phyloP scores from a whole-genome alignment of 2,329 filamentous ascomycete genomes.

The Dothistroma pini region DNA sequence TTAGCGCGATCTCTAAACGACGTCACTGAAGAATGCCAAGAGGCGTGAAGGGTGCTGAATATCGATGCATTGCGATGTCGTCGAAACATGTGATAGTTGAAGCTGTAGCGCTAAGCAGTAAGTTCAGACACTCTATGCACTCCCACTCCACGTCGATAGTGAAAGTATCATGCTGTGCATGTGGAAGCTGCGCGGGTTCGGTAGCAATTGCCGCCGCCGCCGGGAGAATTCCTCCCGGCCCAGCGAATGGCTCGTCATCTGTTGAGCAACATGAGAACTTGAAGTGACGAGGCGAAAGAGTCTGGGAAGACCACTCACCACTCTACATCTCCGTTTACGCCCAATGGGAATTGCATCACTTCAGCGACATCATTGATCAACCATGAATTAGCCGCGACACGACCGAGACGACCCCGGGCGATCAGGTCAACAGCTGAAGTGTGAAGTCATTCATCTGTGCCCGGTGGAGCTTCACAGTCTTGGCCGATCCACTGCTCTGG shows the following conservation, averaged over 20 bases:
- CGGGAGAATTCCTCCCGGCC: background rate
- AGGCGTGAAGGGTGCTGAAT: background rate
- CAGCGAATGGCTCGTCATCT: background rate
- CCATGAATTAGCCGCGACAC: constrained; percentile 8
- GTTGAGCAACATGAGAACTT: background rate
- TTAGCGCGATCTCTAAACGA: background rate
- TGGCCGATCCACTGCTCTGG: background rate
- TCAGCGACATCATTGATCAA: background rate
- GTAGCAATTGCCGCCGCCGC: background rate
- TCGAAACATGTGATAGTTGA: no score
- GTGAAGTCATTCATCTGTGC: constrained; percentile 6
- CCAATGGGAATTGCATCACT: constrained; percentile 7
- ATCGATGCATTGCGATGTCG: background rate
- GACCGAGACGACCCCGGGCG: constrained; percentile 2
- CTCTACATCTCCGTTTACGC: background rate
- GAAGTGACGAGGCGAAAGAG: background rate
- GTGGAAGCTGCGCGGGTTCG: background rate
- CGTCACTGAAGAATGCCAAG: background rate
- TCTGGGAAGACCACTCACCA: background rate
- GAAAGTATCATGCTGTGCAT: background rate
- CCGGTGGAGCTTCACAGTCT: background rate
- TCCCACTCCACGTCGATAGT: background rate
- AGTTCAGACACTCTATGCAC: background rate
- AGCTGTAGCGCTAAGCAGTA: background rate
- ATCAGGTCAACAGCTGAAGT: constrained; percentile 1